Evolutionary conservation across 2,329 filamentous ascomycete genomes (phyloP), one percentile per base, ranked within the genome.

Genomic region (Trichophyton mentagrophytes): DNA sequence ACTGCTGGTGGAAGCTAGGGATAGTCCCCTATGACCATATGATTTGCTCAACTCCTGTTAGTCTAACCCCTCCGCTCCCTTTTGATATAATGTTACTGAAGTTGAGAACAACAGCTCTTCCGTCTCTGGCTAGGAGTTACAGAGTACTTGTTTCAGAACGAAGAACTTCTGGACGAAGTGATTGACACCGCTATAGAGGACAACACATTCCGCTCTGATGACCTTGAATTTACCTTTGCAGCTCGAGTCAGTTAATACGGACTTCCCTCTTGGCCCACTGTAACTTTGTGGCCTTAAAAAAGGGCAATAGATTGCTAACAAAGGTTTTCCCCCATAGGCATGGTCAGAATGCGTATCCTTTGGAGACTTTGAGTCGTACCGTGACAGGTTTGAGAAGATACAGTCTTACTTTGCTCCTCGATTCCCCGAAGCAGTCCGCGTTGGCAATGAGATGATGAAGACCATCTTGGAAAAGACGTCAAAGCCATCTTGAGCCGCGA

Each of bases 11-110:
- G 71, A 89, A 89, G 66, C 81, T 97, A 53, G 88, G 85, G 38
- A 99, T 96, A 68, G 88, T 95, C 56, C 93, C 93, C 0, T 99
- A 99, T 73, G 92, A 99, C 74, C 95, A 99, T 78, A 99, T 99
- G 91, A 95, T 99, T 67, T 99, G 93, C 78, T 96, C 90, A 60
- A 99, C 93, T 44, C 93, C 93, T 57, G 83, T 85, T 70, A 71
- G 81, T 76, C 40, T 58, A 42, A 15, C 2, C 20, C 44, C 44
- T 15, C 49, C 53, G 9, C 53, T 40, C 57, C 3, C 55, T 51
- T 22, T 57, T 46, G 27, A 25, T 44, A n/a, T 0, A 46, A 63
- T 49, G 27, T 11, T 27, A 20, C 44, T 25, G 25, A 44, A 20
- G 20, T 15, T 15, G 33, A 11, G 6, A 42, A 22, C 20, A 53